phyloP scores from a whole-genome alignment of 2,329 filamentous ascomycete genomes.

The Lojkania enalia region DNA sequence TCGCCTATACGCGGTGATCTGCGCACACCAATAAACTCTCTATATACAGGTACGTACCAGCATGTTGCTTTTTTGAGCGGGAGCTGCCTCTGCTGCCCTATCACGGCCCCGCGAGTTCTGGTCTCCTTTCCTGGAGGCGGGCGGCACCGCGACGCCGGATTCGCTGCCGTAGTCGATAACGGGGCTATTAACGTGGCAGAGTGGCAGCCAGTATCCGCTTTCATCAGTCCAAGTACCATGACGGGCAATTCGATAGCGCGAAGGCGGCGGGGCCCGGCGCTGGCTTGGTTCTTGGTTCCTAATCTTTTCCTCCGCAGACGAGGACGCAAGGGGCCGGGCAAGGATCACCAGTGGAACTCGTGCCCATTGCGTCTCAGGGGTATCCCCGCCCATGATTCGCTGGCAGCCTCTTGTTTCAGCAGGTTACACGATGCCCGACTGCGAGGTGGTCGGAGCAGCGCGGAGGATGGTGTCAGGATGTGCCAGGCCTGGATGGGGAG shows the following conservation, averaged over 20 bases:
- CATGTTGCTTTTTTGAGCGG: neutral
- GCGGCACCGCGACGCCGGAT: neutral
- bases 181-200: neutral
- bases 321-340: neutral
- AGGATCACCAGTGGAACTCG: neutral
- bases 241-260: slow-evolving; percentile 1
- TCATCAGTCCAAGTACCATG: no score
- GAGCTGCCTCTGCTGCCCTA: neutral
- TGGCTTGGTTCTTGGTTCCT: slow-evolving; percentile 1
- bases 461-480: neutral
- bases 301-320: neutral
- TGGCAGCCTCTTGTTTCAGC: neutral
- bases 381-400: neutral
- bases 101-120: slow-evolving; percentile 4
- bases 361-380: neutral
- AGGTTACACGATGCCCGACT: neutral
- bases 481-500: neutral
- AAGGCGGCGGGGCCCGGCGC: no score
- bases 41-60: neutral
- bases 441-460: neutral
- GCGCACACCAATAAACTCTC: neutral
- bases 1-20: neutral
- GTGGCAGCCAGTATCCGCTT: neutral
- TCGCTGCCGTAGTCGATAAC: neutral
- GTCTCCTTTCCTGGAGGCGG: neutral